These are phyloP conservation scores for Kodamaea arcana DNA, from an alignment of 1,139 yeast genomes.

Conservation along the genomic window DNA sequence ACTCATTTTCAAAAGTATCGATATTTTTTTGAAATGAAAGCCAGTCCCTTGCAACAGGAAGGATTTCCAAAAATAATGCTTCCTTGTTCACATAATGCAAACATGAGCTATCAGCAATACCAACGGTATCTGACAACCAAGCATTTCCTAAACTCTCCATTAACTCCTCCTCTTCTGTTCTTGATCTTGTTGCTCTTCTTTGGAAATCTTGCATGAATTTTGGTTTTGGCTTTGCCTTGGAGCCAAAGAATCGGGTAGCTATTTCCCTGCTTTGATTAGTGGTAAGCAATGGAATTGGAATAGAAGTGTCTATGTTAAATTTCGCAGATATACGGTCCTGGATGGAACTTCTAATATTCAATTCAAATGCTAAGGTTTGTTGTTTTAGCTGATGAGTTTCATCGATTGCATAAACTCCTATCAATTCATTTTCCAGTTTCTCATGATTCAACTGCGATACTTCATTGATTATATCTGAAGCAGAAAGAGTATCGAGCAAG, in stretches of 20 bases:
- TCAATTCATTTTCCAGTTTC: slow-evolving; percentile 32
- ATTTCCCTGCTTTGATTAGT: slow-evolving; percentile 11
- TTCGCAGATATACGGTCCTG: slow-evolving; percentile 1
- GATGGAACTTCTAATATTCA: slow-evolving; percentile 28
- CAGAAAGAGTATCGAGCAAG: slow-evolving; percentile 33
- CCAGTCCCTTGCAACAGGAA: slow-evolving; percentile 37
- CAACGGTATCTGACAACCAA: slow-evolving; percentile 14
- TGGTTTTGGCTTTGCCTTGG: slow-evolving; percentile 18
- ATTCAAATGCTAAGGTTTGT: slow-evolving; percentile 31
- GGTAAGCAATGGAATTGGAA: not conserved
- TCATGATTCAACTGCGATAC: slow-evolving; percentile 39
- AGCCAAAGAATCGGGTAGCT: slow-evolving; percentile 14
- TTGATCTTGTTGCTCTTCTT: slow-evolving; percentile 11
- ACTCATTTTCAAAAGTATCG: slow-evolving; percentile 22
- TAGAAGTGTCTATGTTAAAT: not conserved
- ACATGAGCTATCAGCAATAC: slow-evolving; percentile 19
- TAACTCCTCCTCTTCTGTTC: slow-evolving; percentile 4
- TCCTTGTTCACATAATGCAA: slow-evolving; percentile 12
- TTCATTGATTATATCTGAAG: slow-evolving; percentile 35
- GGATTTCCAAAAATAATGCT: slow-evolving; percentile 24
- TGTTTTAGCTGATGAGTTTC: slow-evolving; percentile 20
- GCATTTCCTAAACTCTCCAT: not conserved
- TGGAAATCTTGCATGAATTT: slow-evolving; percentile 16
- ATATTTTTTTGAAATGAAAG: slow-evolving; percentile 28
- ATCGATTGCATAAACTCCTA: slow-evolving; percentile 28